Base-by-base conservation (phyloP, 2,329 filamentous ascomycete species). In the Pseudocercospora musae region DNA sequence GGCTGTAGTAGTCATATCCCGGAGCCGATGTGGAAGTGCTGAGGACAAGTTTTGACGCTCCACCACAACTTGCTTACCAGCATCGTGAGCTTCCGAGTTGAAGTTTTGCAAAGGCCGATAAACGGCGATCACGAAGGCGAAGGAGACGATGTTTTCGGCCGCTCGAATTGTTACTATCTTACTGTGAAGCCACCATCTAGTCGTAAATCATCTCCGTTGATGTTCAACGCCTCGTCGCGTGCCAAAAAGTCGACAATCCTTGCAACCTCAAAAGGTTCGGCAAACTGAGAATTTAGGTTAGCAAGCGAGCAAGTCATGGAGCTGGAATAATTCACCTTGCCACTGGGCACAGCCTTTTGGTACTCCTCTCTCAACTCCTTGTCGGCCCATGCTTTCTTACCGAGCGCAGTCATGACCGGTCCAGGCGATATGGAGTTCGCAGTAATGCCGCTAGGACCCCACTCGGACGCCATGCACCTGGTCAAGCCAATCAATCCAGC, bases 211-310 rank as follows among this genome's bases (percentile, higher is more conserved):
- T 73, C 73, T 7, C 77, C 77, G 54, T 73, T 78, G 44, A 74
- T 66, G 68, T 76, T 78, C 56, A 71, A 58, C 11, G 70, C 68
- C 55, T 72, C 72, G 62, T 77, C 76, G 63, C 70, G 70, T 10
- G 71, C 73, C 46, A 78, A 57, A 59, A 73, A 75, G 0, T 72
- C 70, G 69, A 95, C 90, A 84, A 86, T 64, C 89, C 94, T 74
- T 80, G 94, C 72, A 86, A 90, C 74, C 79, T 92, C 74, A 49
- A 76, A 70, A 11, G 72, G 72, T 58, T 72, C 70, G 10, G 70
- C 70, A 57, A 74, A 73, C 10, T 52, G 23, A 25, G 15, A 31
- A 27, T 13, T 52, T 25, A 29, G 23, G 48, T 52, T n/a, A 52
- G 48, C 23, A n/a, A 52, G 25, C 15, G 21, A 48, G 9, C 42